These are phyloP conservation scores for Colletotrichum sp. DNA, from an alignment of 2,329 filamentous ascomycete species.

Conservation along the genomic window DNA sequence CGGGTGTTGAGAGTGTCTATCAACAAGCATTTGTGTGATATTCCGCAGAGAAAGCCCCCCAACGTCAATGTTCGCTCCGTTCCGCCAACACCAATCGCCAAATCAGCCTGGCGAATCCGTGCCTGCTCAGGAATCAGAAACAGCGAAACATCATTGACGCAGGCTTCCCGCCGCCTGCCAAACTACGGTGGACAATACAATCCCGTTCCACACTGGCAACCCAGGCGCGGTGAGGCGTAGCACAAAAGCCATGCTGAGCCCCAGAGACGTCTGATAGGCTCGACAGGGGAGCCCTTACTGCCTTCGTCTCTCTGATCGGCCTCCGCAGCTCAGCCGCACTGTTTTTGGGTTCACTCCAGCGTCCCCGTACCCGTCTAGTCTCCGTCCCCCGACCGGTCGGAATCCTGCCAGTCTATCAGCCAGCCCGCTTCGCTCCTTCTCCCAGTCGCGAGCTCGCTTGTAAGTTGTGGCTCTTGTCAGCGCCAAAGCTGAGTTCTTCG, in stretches of 20 bases:
- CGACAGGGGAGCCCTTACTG: constrained; percentile 4
- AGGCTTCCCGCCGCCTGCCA: background rate
- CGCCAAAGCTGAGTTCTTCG: background rate
- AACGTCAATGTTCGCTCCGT: background rate
- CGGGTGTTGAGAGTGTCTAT: background rate
- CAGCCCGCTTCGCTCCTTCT: background rate
- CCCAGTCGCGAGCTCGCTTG: background rate
- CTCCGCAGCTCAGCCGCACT: constrained; percentile 15
- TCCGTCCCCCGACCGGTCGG: background rate
- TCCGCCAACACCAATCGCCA: background rate
- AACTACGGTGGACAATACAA: background rate
- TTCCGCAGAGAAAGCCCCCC: background rate
- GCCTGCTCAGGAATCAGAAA: background rate
- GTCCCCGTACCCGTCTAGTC: background rate
- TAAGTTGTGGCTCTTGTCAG: background rate
- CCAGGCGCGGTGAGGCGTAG: constrained; percentile 8
- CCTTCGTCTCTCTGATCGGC: constrained; percentile 6
- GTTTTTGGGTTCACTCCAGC: background rate
- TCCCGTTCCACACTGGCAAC: background rate
- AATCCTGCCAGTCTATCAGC: background rate
- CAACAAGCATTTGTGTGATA: background rate
- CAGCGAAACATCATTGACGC: background rate
- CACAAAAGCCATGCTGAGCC: constrained; percentile 15
- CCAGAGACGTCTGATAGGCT: constrained; percentile 1
- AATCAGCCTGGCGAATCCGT: background rate